A percentile compares a stretch with the other conserved stretches of the same genome.
Conservation (phyloP, 139 green algal genomes). For the Protoeuglena noctilucae region DNA sequence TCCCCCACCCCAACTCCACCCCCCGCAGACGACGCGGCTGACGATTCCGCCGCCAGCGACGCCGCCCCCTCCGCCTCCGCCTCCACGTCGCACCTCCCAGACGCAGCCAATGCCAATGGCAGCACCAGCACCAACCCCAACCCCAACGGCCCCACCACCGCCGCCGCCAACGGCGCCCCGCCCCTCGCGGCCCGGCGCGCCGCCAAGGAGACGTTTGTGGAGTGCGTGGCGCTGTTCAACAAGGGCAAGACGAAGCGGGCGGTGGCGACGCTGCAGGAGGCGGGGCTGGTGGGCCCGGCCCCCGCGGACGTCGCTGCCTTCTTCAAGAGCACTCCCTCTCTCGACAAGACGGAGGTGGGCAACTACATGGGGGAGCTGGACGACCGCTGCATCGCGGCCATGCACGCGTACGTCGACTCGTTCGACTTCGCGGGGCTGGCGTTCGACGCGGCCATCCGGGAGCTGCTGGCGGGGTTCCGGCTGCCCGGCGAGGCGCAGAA, state of each 20-base stretch:
- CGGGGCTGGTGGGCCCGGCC: conserved; percentile 54
- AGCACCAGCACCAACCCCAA: no score
- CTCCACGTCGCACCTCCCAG: no score
- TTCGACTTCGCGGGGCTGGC: conserved; percentile 70
- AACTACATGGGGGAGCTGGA: conserved; percentile 92
- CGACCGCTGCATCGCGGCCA: conserved; percentile 79
- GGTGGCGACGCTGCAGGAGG: conserved; percentile 52
- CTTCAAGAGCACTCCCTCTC: conserved; percentile 32
- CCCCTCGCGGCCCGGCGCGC: neutral
- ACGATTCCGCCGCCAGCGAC: no score
- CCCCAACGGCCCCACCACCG: no score
- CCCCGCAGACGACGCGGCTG: no score
- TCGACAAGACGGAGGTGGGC: conserved; percentile 88
- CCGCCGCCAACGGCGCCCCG: neutral
- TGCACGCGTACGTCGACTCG: conserved; percentile 91
- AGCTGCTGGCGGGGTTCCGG: conserved; percentile 50
- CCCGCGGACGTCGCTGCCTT: conserved; percentile 57
- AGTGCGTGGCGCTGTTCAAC: conserved; percentile 89
- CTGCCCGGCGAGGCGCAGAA: conserved; percentile 96
- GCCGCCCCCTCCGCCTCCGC: no score
- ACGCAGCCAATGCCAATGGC: no score
- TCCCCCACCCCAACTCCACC: no score
- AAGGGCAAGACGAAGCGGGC: conserved; percentile 86
- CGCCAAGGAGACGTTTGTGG: conserved; percentile 48
- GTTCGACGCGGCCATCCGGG: conserved; percentile 83